Base-by-base conservation (phyloP, 192 early-diverging fungal species). In the Neocallimastix lanati region DNA sequence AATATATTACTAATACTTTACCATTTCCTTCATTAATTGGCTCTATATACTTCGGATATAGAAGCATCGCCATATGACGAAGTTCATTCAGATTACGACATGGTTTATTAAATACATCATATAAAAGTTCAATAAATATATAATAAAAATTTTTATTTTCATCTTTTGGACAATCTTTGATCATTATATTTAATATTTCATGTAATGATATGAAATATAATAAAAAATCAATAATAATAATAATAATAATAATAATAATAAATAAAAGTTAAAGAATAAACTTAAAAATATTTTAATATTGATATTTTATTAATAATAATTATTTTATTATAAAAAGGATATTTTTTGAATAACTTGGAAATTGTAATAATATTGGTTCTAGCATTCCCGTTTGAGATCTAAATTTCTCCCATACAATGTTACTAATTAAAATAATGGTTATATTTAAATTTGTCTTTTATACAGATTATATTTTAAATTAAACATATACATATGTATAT, bases 11-110 rank as follows among this genome's bases (percentile, higher is more conserved):
- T n/a, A n/a, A n/a, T n/a, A n/a, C n/a, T n/a, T n/a, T 86, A 94
- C 92, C 84, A 79, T 84, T 88, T 28, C 93, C 92, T 16, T 91
- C 86, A 30, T 87, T 83, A 16, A 98, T 90, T 0, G 97, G 97
- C 82, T 94, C 92, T 50, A 95, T 85, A 82, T 96, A 99, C 78
- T 94, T 90, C 13, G 94, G 94, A 81, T 91, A 97, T 16, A 97
- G 86, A 76, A 96, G 82, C 0, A 90, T 88, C 25, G 92, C 91
- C 36, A 97, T 80, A 79, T 97, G 92, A 29, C 94, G 84, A 16
- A 99, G 86, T 84, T 99, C 96, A 78, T 92, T 93, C 33, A 99
- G 82, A 78, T 98, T 93, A 33, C 89, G 88, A 82, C 93, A 94
- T 58, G 93, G 92, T 29, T 88, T 85, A 77, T 90, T 85, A 82